These are phyloP conservation scores for Plasmopara muralis DNA, from an alignment of 352 stramenopile genomes.

Conservation along the genomic window DNA sequence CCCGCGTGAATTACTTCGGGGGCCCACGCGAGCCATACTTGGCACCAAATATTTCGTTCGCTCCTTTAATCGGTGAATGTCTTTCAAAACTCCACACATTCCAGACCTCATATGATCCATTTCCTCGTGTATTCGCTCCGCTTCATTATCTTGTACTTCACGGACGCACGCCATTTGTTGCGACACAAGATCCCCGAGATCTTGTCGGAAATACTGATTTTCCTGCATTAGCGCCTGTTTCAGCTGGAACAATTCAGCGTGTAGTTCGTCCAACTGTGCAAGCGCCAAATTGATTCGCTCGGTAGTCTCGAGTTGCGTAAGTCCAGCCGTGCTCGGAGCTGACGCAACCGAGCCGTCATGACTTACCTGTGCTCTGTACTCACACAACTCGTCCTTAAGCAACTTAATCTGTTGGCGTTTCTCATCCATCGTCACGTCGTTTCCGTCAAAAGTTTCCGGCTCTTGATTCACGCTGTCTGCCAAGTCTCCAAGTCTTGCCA, in stretches of 20 bases:
- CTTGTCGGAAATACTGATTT: conserved; percentile 35
- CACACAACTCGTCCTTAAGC: conserved; percentile 20
- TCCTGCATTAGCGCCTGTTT: conserved; percentile 46
- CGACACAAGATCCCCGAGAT: conserved; percentile 43
- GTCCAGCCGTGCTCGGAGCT: background rate
- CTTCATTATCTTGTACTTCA: conserved; percentile 44
- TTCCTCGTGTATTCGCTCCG: conserved; percentile 47
- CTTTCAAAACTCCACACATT: conserved; percentile 56
- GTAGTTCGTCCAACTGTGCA: conserved; percentile 37
- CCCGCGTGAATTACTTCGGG: conserved; percentile 16
- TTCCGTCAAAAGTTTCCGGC: conserved; percentile 4
- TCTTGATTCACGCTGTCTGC: conserved; percentile 15
- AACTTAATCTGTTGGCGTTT: conserved; percentile 21
- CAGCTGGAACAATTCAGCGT: conserved; percentile 46
- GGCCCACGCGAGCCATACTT: conserved; percentile 28
- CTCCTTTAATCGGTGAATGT: conserved; percentile 64
- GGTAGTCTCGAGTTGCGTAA: conserved; percentile 14
- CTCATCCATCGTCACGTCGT: conserved; percentile 10
- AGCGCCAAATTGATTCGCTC: conserved; percentile 40
- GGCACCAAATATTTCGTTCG: conserved; percentile 61
- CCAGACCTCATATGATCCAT: conserved; percentile 60
- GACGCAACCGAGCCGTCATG: conserved; percentile 3
- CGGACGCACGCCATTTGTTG: conserved; percentile 44
- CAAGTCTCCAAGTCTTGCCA: conserved; percentile 35
- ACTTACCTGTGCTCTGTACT: conserved; percentile 14